Base-by-base conservation (phyloP, 345 rosid genomes). In the Lepidium sativum region DNA sequence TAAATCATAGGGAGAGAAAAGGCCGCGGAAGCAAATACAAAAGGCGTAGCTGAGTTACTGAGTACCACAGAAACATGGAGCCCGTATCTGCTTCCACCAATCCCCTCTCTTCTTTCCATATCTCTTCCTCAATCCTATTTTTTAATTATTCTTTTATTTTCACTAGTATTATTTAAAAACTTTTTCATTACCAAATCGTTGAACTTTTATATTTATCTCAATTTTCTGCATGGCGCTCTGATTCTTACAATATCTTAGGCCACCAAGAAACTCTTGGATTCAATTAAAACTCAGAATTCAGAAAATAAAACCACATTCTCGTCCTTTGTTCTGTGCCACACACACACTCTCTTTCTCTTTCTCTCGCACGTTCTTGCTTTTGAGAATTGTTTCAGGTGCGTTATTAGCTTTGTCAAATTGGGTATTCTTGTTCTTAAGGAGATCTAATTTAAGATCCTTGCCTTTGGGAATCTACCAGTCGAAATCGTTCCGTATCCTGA, bases 1-100 rank as follows among this genome's bases (percentile, higher is more conserved):
- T 34, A 47, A 44, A 44, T n/a, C n/a, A n/a, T n/a, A 7, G 54
- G 41, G 34, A n/a, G 54, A 61, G 42, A 60, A 43, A 23, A 63
- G 39, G 53, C 41, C n/a, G 16, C 20, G 39, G 29, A 68, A 59
- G 51, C 43, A 34, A 59, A 57, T 27, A 20, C 52, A 40, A 51
- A 67, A 38, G 48, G 82, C 82, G 71, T 38, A 40, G 33, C 29
- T 68, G 13, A 37, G 29, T 25, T 0, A 29, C 23, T 65, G 11
- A 37, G 39, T 67, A 80, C 89, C 92, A 84, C 90, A 62, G 77
- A 69, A 55, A 29, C 18, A 33, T 38, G 70, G 77, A 56, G 79
- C 79, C 85, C 55, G 60, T 80, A 83, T 86, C 94, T 75, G 39
- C 27, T 34, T 16, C 61, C 72, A 49, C 88, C 96, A 89, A 82